Evolutionary conservation across 768 basidiomycete genomes (phyloP).

Genomic region (Strobilomyces dryophilus): DNA sequence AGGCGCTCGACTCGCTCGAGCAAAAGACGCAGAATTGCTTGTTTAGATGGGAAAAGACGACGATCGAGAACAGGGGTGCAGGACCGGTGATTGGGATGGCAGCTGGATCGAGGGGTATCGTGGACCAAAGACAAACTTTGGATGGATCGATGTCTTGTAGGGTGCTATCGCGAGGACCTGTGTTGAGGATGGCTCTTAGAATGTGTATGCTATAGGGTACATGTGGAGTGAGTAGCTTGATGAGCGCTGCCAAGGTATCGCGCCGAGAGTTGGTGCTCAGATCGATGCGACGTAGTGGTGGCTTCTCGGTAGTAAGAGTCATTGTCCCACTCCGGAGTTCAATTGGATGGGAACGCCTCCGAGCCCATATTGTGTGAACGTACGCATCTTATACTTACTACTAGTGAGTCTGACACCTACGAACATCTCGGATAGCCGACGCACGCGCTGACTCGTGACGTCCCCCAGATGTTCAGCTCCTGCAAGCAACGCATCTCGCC

Average conservation of each 20-base stretch:
- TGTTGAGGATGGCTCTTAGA: slow-evolving; percentile 19
- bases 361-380: too few relatives aligned
- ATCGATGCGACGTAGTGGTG: slow-evolving; percentile 10
- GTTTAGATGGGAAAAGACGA: slow-evolving; percentile 9
- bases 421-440: neutral
- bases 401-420: too few relatives aligned
- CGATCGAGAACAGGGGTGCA: slow-evolving; percentile 18
- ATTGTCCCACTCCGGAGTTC: too few relatives aligned
- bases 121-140: slow-evolving; percentile 18
- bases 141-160: slow-evolving; percentile 14
- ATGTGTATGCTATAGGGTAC: slow-evolving; percentile 12
- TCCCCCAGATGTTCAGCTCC: neutral
- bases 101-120: slow-evolving; percentile 4
- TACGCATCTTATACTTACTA: too few relatives aligned
- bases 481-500: slow-evolving; percentile 1
- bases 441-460: neutral
- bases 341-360: too few relatives aligned
- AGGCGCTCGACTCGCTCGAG: slow-evolving; percentile 4
- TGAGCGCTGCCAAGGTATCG: slow-evolving; percentile 3
- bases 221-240: slow-evolving; percentile 12
- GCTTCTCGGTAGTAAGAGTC: too few relatives aligned
- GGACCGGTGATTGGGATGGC: neutral
- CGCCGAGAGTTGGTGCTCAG: neutral
- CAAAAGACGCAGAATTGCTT: slow-evolving; percentile 18
- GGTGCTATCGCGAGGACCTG: slow-evolving; percentile 8